A percentile compares a stretch with the other conserved stretches of the same genome.
These are phyloP conservation scores for Pterocarpus macrocarpus DNA, from an alignment of 306 rosid genomes.

Conservation along the genomic window DNA sequence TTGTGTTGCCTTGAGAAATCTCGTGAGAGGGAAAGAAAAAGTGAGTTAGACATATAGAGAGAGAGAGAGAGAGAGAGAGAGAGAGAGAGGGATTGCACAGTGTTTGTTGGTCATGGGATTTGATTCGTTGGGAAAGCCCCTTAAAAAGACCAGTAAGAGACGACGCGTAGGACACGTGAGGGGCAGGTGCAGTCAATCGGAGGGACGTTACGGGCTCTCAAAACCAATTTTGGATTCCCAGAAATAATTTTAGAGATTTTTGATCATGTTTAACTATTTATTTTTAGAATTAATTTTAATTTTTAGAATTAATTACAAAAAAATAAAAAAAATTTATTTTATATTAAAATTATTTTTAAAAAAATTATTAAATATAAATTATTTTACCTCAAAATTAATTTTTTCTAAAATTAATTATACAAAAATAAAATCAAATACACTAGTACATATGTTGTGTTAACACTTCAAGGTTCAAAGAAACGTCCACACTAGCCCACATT, in stretches of 20 bases:
- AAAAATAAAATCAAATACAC: too few species aligned
- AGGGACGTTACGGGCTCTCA: too few species aligned
- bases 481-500: conserved; percentile 11
- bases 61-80: background rate
- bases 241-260: too few species aligned
- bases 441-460: conserved; percentile 64
- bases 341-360: too few species aligned
- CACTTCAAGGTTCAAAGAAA: conserved; percentile 39
- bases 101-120: conserved; percentile 4
- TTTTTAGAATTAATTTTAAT: too few species aligned
- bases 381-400: too few species aligned
- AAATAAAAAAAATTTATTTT: too few species aligned
- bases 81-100: conserved; percentile 26
- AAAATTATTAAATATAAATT: too few species aligned
- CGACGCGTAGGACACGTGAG: conserved; percentile 66
- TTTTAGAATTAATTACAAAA: too few species aligned
- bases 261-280: too few species aligned
- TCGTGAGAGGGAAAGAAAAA: conserved; percentile 54
- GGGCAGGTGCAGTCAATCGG: conserved; percentile 58
- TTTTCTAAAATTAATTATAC: too few species aligned
- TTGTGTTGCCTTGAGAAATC: conserved; percentile 41
- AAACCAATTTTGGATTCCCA: too few species aligned
- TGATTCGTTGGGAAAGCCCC: conserved; percentile 22
- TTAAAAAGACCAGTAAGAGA: conserved; percentile 52
- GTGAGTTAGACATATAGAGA: background rate